phyloP scores from a whole-genome alignment of 2,329 filamentous ascomycete species.

The Trichophyton rubrum region DNA sequence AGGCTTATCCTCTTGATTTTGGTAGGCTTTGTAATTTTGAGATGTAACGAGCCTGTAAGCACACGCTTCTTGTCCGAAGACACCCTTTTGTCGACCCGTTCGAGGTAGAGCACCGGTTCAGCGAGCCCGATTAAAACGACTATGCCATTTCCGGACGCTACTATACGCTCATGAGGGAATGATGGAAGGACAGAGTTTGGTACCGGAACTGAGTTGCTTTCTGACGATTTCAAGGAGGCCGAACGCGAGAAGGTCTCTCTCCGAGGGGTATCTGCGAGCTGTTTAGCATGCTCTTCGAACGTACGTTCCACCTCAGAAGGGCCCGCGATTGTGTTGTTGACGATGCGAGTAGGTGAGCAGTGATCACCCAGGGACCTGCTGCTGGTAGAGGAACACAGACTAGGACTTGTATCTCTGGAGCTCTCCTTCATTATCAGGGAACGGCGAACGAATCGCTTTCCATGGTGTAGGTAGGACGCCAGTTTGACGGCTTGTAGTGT shows the following conservation, averaged over 20 bases:
- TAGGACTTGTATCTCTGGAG: background rate
- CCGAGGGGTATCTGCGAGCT: conserved; percentile 15
- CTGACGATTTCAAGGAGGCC: conserved; percentile 11
- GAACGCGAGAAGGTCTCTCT: conserved; percentile 15
- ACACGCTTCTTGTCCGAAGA: conserved; percentile 59
- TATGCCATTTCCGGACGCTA: conserved; percentile 39
- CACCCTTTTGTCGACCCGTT: conserved; percentile 38
- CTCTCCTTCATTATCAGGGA: conserved; percentile 5
- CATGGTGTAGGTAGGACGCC: conserved; percentile 36
- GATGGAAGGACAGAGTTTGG: conserved; percentile 21
- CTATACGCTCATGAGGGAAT: conserved; percentile 35
- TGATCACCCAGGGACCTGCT: background rate
- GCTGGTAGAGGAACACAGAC: background rate
- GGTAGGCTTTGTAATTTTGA: conserved; percentile 74
- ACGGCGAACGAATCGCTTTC: conserved; percentile 35
- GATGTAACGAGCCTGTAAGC: conserved; percentile 67
- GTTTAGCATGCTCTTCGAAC: conserved; percentile 10
- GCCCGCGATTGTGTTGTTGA: background rate
- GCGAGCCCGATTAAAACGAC: conserved; percentile 36
- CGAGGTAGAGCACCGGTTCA: conserved; percentile 38
- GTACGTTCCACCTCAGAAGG: background rate
- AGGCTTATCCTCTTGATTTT: conserved; percentile 88
- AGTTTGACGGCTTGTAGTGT: conserved; percentile 21
- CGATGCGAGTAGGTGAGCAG: background rate
- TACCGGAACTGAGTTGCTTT: conserved; percentile 18